phyloP scores from a whole-genome alignment of 2,329 filamentous ascomycete genomes.

The Coleophoma crateriformis region DNA sequence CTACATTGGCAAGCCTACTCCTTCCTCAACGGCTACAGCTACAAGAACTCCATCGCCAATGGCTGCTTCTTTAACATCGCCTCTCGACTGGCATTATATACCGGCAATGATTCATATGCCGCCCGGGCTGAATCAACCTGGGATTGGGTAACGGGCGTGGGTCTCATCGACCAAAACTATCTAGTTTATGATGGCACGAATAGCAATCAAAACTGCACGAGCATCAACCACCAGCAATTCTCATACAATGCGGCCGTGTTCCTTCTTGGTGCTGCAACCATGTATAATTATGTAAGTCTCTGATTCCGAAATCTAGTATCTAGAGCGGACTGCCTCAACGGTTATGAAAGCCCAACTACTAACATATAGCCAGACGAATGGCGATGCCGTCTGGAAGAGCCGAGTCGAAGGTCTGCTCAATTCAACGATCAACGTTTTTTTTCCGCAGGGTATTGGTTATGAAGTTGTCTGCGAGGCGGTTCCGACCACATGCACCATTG shows the following conservation, averaged over 20 bases:
- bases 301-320: background rate
- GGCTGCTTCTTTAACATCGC: constrained; percentile 55
- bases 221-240: constrained; percentile 56
- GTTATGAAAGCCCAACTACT: background rate
- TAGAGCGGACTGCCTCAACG: background rate
- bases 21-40: constrained; percentile 76
- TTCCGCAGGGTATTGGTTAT: constrained; percentile 38
- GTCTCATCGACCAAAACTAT: constrained; percentile 49
- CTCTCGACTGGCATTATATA: constrained; percentile 68
- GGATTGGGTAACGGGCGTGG: constrained; percentile 55
- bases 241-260: constrained; percentile 63
- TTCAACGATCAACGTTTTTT: constrained; percentile 26
- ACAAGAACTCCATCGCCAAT: constrained; percentile 63
- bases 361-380: constrained; percentile 28
- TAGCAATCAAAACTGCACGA: constrained; percentile 47
- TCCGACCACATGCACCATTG: constrained; percentile 50
- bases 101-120: constrained; percentile 68
- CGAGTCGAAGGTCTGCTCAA: constrained; percentile 25
- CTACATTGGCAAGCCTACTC: constrained; percentile 78
- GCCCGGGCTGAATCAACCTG: constrained; percentile 70
- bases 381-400: constrained; percentile 26
- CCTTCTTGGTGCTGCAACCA: constrained; percentile 47
- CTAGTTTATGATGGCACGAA: constrained; percentile 54
- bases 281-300: constrained; percentile 39
- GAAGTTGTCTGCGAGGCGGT: constrained; percentile 60